phyloP scores from a whole-genome alignment of 1,284 basidiomycete genomes.

The Pterula multifida region DNA sequence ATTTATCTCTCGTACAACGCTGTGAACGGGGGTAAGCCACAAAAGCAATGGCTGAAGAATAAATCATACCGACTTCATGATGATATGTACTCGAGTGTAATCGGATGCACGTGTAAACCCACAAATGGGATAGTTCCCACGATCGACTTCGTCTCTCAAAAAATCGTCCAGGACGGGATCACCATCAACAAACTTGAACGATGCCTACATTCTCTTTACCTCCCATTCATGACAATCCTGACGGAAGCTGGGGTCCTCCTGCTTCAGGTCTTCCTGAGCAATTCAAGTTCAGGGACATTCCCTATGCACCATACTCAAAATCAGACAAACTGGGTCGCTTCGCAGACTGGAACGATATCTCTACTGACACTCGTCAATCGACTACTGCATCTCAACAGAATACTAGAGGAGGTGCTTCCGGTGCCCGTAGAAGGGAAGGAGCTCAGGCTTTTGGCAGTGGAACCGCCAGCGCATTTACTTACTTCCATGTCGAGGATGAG shows the following conservation, averaged over 20 bases:
- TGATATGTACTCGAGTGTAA: no score
- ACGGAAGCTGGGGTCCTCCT: constrained; percentile 76
- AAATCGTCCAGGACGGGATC: constrained; percentile 10
- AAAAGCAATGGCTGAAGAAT: constrained; percentile 1
- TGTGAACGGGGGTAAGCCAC: constrained; percentile 22
- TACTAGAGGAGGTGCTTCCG: constrained; percentile 30
- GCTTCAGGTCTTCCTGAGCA: constrained; percentile 61
- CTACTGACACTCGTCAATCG: constrained; percentile 50
- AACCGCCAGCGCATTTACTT: constrained; percentile 88
- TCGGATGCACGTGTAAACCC: no score
- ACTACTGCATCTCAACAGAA: constrained; percentile 33
- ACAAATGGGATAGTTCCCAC: constrained; percentile 31
- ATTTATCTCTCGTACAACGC: constrained; percentile 87
- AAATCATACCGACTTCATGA: constrained; percentile 53
- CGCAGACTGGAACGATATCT: constrained; percentile 91
- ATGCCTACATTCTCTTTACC: constrained; percentile 73
- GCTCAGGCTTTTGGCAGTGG: constrained; percentile 70
- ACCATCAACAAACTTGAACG: neutral
- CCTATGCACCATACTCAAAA: constrained; percentile 96
- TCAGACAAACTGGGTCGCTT: constrained; percentile 96
- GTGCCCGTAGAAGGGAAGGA: constrained; percentile 52
- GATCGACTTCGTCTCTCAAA: constrained; percentile 13
- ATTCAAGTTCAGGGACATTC: constrained; percentile 85
- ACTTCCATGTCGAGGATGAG: constrained; percentile 98
- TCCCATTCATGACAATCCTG: constrained; percentile 69